These are phyloP conservation scores for Phytopythium ostracodes DNA, from an alignment of 352 stramenopile genomes.

Conservation along the genomic window DNA sequence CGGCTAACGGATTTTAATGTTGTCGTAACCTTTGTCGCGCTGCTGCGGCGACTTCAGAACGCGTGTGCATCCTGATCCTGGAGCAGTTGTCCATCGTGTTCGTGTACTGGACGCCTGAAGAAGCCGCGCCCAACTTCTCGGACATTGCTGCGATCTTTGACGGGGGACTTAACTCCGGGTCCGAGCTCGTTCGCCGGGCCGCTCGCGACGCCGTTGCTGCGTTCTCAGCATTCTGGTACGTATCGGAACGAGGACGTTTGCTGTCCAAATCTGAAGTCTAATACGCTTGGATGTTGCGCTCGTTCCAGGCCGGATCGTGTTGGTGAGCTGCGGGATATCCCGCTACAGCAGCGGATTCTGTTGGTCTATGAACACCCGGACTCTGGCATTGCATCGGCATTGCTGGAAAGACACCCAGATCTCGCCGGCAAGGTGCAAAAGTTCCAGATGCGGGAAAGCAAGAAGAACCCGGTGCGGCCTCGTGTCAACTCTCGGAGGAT, in stretches of 20 bases:
- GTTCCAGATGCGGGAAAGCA: neutral
- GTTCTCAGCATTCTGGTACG: conserved; percentile 50
- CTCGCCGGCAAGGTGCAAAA: conserved; percentile 18
- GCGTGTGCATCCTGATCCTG: conserved; percentile 43
- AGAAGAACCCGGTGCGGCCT: neutral
- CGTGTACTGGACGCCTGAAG: conserved; percentile 43
- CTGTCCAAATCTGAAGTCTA: neutral
- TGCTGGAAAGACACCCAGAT: conserved; percentile 37
- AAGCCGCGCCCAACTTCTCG: conserved; percentile 35
- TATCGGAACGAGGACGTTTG: too few relatives aligned
- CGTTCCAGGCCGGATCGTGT: conserved; percentile 39
- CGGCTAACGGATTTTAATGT: neutral
- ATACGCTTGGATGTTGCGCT: neutral
- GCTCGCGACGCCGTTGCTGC: conserved; percentile 43
- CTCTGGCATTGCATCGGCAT: conserved; percentile 33
- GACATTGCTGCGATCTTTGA: conserved; percentile 54
- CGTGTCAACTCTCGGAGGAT: neutral
- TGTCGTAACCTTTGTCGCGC: too few relatives aligned
- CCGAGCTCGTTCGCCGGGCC: conserved; percentile 30
- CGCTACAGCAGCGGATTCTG: conserved; percentile 28
- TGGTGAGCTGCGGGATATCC: conserved; percentile 44
- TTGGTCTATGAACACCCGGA: conserved; percentile 48
- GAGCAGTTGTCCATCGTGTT: conserved; percentile 58
- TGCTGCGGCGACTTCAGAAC: conserved; percentile 25
- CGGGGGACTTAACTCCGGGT: conserved; percentile 41